Evolutionary conservation across 2,329 filamentous ascomycete genomes (phyloP), one percentile per base, ranked within the genome.

Genomic region (Davidsoniella virescens): DNA sequence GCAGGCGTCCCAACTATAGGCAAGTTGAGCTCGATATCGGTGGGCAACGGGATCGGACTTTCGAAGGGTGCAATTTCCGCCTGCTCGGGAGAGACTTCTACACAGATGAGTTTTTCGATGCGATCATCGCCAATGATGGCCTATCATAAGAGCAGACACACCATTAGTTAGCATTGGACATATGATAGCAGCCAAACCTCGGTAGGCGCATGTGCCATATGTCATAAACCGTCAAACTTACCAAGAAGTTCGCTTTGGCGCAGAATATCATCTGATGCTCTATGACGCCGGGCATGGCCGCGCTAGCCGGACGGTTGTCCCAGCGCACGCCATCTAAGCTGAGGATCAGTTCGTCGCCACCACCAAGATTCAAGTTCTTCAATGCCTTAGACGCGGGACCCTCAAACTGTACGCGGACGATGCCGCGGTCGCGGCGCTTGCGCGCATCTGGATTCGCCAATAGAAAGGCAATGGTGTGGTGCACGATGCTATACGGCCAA

Each of bases 401-500:
- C 26, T 72, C 70, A 57, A 95, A 87, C 40, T 81, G 76, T 45
- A 87, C 75, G 51, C 87, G 81, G 18, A 94, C 78, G 64, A 94
- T 87, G 10, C 90, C 90, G 56, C 76, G 82, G 39, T 73, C 71
- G 55, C 78, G 77, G 51, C 90, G 84, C 47, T 90, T 71, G 44
- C 85, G 82, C 59, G 88, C 84, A 62, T 95, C 87, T 43, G 80
- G 79, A 59, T 95, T 88, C 43, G 84, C 84, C 33, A 96, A 74
- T 17, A 93, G 74, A 47, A 95, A 80, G 23, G 86, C 82, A 56
- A 87, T 74, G 38, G 79, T 79, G 49, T 75, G 76, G 26, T 75
- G 82, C 23, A 86, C 78, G 18, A 82, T 83, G 56, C 84, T 94
- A 64, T 86, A 95, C 0, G 90, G 90, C 88, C 90, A 96, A 52